Evolutionary conservation across 176 grass and related monocot genomes (phyloP), one percentile per base, ranked within the genome.

Genomic region (Triticum urartu): DNA sequence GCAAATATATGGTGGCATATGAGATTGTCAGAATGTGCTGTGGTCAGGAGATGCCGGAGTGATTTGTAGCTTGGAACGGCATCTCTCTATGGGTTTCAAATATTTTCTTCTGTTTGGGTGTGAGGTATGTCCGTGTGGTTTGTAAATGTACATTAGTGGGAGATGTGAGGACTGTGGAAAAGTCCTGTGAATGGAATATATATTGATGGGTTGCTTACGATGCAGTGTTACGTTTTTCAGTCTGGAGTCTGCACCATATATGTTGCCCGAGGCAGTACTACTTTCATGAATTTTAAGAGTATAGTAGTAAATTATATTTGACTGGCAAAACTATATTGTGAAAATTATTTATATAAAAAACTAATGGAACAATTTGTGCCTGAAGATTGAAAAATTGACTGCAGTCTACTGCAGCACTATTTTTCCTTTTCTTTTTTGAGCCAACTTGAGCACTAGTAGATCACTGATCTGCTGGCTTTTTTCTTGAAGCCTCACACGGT

Each of bases 31-130:
- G 26, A 77, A 48, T 79, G 58, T 74, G 85, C 43, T 87, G 80
- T 91, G 45, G 61, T 80, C 75, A 80, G 80, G 11, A 54, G 89
- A 67, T 87, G 85, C 76, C 84, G 61, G n/a, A 60, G 75, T 75
- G 38, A 68, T 87, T 91, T 84, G 75, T 80, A 84, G 75, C 75
- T 84, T 67, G 48, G 66, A 84, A 84, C 68, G 85, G 80, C 81
- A 80, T 87, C 60, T 75, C 43, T 32, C 24, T 34, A n/a, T 33
- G 0, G 14, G 74, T 64, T 89, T 52, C 42, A 17, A n/a, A 39
- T 64, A 1, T 18, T 7, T 10, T 30, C 4, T 54, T 67, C 11
- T 40, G 32, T 71, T 52, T 82, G 63, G 8, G 24, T 81, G 70
- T 71, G 83, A 40, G 54, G 64, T 64, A 65, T 83, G 79, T 26